Evolutionary conservation across 768 basidiomycete genomes (phyloP).

Genomic region (Phanerochaete carnosa): DNA sequence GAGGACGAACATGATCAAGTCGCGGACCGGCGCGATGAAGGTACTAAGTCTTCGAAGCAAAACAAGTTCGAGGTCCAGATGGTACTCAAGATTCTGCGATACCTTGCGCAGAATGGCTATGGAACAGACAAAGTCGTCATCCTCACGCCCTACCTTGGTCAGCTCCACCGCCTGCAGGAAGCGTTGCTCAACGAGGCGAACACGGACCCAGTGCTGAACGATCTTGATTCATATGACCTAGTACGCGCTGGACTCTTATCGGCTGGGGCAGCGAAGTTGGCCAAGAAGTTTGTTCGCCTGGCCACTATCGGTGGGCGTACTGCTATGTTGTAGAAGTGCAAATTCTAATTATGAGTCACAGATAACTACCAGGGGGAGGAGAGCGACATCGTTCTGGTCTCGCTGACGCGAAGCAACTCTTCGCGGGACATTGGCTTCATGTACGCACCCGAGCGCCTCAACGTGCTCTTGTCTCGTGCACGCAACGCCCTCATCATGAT

Average conservation of each 20-base stretch:
- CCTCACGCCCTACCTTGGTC: constrained; percentile 69
- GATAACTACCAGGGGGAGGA: constrained; percentile 82
- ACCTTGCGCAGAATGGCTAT: constrained; percentile 68
- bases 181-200: constrained; percentile 35
- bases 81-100: constrained; percentile 63
- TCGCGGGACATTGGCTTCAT: constrained; percentile 65
- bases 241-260: constrained; percentile 52
- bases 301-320: constrained; percentile 57
- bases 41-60: constrained; percentile 53
- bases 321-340: too few relatives aligned
- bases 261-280: constrained; percentile 32
- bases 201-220: constrained; percentile 57
- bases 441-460: constrained; percentile 65
- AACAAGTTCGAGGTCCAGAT: constrained; percentile 59
- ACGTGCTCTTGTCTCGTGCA: constrained; percentile 68
- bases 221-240: constrained; percentile 59
- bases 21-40: constrained; percentile 43
- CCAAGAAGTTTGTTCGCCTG: constrained; percentile 48
- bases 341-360: constrained; percentile 19
- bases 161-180: constrained; percentile 48
- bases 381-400: constrained; percentile 62
- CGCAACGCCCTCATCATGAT: constrained; percentile 63
- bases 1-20: constrained; percentile 47
- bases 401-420: constrained; percentile 58
- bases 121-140: constrained; percentile 56